A percentile compares a stretch with the other conserved stretches of the same genome.
Evolutionary conservation across 305 asterid genomes (phyloP).

Genomic region (Rubia tinctorum): DNA sequence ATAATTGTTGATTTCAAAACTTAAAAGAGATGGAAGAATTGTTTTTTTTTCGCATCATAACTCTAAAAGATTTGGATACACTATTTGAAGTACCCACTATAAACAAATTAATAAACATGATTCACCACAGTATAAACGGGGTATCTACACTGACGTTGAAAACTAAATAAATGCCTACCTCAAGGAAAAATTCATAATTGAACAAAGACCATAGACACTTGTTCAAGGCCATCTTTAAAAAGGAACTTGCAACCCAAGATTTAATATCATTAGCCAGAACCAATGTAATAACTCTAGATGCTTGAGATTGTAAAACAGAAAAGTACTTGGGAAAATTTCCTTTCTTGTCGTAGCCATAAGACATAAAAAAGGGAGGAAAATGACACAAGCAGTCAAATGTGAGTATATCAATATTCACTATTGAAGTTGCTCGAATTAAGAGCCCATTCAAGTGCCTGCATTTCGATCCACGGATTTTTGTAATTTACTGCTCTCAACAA

Average conservation of each 20-base stretch:
- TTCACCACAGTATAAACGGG: no score
- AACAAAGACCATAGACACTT: neutral
- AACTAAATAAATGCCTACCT: neutral
- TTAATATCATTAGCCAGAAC: neutral
- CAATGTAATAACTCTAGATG: neutral
- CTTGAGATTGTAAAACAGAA: constrained; percentile 3
- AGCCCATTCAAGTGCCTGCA: neutral
- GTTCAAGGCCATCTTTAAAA: neutral
- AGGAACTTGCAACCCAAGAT: neutral
- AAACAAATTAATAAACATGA: no score
- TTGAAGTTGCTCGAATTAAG: neutral
- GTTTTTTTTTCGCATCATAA: no score
- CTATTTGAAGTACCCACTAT: no score
- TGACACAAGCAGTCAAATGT: neutral
- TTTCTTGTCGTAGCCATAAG: neutral
- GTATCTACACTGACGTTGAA: no score
- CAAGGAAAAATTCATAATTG: neutral
- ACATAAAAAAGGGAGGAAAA: neutral
- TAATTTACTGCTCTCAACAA: no score
- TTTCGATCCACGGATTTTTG: no score
- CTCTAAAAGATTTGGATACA: no score
- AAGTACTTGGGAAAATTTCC: neutral
- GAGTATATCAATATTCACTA: neutral
- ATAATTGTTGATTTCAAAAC: no score
- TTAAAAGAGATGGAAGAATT: no score